Base-by-base conservation (phyloP, 2,329 filamentous ascomycete species). In the Aspergillus sp. region DNA sequence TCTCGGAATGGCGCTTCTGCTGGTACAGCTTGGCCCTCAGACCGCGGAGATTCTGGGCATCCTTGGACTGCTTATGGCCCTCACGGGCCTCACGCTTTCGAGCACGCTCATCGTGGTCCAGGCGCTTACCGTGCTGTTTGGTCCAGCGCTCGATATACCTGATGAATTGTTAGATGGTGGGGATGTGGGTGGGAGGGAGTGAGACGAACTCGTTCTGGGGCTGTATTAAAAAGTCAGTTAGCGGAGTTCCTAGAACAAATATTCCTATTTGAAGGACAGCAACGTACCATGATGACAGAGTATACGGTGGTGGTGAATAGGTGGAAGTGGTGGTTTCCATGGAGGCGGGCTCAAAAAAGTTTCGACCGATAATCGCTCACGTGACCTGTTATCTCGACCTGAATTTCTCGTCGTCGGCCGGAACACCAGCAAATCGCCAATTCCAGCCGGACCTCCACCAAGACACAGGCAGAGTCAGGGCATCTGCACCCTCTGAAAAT, bases 1-100 rank as follows among this genome's bases (percentile, higher is more conserved):
- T 99, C 83, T 99, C 93, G 75, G 93, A 90, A 80, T 92, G 90
- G 24, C 95, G 86, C 82, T 93, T 91, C 85, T 98, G 88, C 76
- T 93, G 89, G 80, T 95, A 88, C 70, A 96, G 82, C 83, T 99
- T 99, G 67, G 95, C 95, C 62, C 91, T 84, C 68, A 98, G 86
- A 64, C 95, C 95, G 61, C 90, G 89, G 71, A 97, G 84, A 76
- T 95, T 96, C 82, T 98, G 93, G 23, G 95, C 92, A 79, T 96
- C 89, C 72, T 95, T 84, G 51, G 90, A 95, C 56, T 86, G 86
- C 78, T 93, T 88, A 83, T 99, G 93, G 59, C 86, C 89, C 80
- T 96, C 91, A 79, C 95, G 89, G 60, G 95, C 95, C 62, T 86
- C 81, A 68, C 88, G 86, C 84, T 99, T 99, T 70, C 95, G 90